Conservation (phyloP, 2,329 filamentous ascomycete genomes). For the Paradendryphiella salina region DNA sequence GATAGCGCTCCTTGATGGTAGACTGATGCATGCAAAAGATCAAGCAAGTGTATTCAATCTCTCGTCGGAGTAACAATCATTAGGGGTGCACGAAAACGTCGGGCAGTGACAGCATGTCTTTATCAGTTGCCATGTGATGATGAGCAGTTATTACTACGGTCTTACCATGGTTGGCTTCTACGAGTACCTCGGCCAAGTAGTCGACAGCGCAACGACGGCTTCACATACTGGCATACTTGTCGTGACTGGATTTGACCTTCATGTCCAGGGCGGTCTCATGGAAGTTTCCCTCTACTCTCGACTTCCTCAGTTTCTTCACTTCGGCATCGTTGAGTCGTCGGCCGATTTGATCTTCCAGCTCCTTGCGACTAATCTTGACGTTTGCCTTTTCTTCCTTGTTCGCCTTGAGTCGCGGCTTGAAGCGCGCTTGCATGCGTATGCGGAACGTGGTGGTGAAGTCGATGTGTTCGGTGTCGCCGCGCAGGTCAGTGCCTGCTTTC, state of each 20-base stretch:
- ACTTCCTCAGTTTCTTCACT: slow-evolving; percentile 78
- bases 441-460: slow-evolving; percentile 72
- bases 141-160: no score
- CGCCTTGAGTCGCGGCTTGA: slow-evolving; percentile 81
- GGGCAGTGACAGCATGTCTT: no score
- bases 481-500: slow-evolving; percentile 62
- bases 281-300: slow-evolving; percentile 83
- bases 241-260: slow-evolving; percentile 82
- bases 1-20: background rate
- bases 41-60: no score
- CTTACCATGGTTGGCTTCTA: no score
- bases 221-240: slow-evolving; percentile 43
- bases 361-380: slow-evolving; percentile 82
- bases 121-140: no score
- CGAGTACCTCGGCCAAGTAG: no score
- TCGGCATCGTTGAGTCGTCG: slow-evolving; percentile 80
- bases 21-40: background rate
- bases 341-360: slow-evolving; percentile 81
- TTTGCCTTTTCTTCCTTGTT: slow-evolving; percentile 80
- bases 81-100: no score
- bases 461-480: slow-evolving; percentile 72
- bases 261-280: slow-evolving; percentile 84
- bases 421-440: slow-evolving; percentile 91
- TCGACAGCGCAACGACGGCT: background rate
- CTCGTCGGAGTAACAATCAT: no score